Base-by-base conservation (phyloP, 129 eudicot species). In the Gnaphalium uliginosum region DNA sequence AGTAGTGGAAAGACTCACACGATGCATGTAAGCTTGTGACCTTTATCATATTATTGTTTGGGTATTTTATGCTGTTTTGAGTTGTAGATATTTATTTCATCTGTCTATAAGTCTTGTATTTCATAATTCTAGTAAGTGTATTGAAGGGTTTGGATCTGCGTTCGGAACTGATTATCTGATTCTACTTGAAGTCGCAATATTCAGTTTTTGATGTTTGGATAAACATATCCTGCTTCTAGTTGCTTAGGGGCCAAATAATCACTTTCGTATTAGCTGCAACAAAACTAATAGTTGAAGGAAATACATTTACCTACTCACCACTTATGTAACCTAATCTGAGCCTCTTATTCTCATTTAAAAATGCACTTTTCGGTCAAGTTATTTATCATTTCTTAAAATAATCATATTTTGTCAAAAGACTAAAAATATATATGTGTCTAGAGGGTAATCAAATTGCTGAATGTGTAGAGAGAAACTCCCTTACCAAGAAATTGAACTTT, bases 1-100 rank as follows among this genome's bases (percentile, higher is more conserved):
- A 94, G 98, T 88, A 93, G 98, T 75, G 98, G 98, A 74, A 93
- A 93, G 89, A 93, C 98, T 27, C 98, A 93, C 78, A 93, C 98
- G 70, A 93, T 93, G 98, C 97, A 93, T 85, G 98, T 93, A 86
- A 81, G 90, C 72, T 58, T 72, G 66, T 66, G 76, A 41, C 32
- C 32, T 57, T 77, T 56, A 18, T 39, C 73, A 37, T 64, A 15
- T n/a, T 66, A 24, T 51, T 72, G 23, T 73, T 64, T 22, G 1
- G 66, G 41, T 79, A 65, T 65, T 56, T 53, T 65, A 54, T 72
- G 69, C 74, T 37, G 37, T 79, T 64, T 65, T 53, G 19, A 32
- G 53, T 39, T 22, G 54, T 22, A 29, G 60, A 22, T 26, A 59
- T 19, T 51, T 58, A 22, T 59, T 69, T 69, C 76, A 58, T 41